Base-by-base conservation (phyloP, 2,329 filamentous ascomycete species). In the Alternaria atra region DNA sequence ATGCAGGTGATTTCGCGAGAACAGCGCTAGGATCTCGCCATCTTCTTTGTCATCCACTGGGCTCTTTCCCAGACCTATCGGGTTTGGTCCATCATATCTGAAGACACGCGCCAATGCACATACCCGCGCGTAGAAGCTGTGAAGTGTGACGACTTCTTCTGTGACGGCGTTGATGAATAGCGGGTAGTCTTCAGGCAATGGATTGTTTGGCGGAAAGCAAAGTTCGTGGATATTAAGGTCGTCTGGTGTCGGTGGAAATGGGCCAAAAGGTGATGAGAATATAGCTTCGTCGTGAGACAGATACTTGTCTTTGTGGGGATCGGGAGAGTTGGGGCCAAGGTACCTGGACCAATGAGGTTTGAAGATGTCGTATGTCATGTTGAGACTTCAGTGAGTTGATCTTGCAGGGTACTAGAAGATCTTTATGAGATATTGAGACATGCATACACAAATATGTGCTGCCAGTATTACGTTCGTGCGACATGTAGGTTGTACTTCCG, bases 201-300 rank as follows among this genome's bases (percentile, higher is more conserved):
- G 64, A 20, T 68, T 69, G 27, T 66, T 50, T 6, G 70, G 59
- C 13, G 73, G 74, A 50, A 75, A 75, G 50, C 72, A 76, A 8
- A 76, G 63, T 2, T 72, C 68, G 46, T 76, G 73, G 42, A 77
- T 72, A 52, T 75, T 77, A 5, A 77, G 66, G 50, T 72, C 67
- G 2, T 58, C 32, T 2, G 72, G 71, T 1, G 65, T 66, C 2
- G 66, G 66, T 8, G 73, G 73, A 25, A 74, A 72, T 0, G 74
- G 68, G 6, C 74, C 72, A 50, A 64, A 76, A 3, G 73, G 73
- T 1, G 70, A 73, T 10, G 56, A 37, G 54, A 75, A 76, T 2
- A 75, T 52, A 3, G 68, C 35, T 9, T 52, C 23, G 7, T 58
- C 17, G 37, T 69, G 59, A 15, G 72, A 57, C 30, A 62, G 44